Evolutionary conservation across 2,329 filamentous ascomycete species (phyloP).

Genomic region (Lecanosticta acicola): DNA sequence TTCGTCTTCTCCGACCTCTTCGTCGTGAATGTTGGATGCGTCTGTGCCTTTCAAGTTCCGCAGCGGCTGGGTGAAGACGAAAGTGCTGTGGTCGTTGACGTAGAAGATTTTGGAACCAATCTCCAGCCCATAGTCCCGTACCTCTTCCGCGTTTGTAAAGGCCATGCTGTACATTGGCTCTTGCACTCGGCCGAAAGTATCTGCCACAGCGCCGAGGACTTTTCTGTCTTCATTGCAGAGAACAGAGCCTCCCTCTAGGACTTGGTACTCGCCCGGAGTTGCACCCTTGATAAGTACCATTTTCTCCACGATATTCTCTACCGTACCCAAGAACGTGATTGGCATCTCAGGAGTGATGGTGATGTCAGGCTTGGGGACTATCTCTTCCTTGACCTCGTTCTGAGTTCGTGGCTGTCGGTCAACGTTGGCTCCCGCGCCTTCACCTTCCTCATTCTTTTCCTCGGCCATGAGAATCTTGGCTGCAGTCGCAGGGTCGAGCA

Average conservation of each 20-base stretch:
- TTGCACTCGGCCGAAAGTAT: slow-evolving; percentile 79
- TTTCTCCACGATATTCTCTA: slow-evolving; percentile 74
- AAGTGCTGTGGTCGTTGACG: slow-evolving; percentile 68
- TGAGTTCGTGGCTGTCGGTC: slow-evolving; percentile 61
- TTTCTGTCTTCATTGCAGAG: slow-evolving; percentile 71
- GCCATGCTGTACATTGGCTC: slow-evolving; percentile 80
- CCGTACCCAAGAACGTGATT: slow-evolving; percentile 66
- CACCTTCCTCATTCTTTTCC: slow-evolving; percentile 71
- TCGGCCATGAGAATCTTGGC: slow-evolving; percentile 79
- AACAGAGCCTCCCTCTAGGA: slow-evolving; percentile 77
- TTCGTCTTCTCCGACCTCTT: slow-evolving; percentile 80
- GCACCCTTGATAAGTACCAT: slow-evolving; percentile 73
- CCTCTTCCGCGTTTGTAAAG: slow-evolving; percentile 64
- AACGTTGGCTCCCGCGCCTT: slow-evolving; percentile 45
- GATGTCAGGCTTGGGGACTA: slow-evolving; percentile 63
- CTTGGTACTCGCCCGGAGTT: slow-evolving; percentile 73
- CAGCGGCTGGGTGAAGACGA: slow-evolving; percentile 79
- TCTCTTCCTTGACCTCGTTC: slow-evolving; percentile 62
- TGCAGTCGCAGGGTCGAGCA: slow-evolving; percentile 75
- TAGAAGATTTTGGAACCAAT: slow-evolving; percentile 72
- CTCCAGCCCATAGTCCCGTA: slow-evolving; percentile 61
- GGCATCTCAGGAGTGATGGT: slow-evolving; percentile 70
- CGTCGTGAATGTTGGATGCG: slow-evolving; percentile 90
- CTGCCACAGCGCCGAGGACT: slow-evolving; percentile 72
- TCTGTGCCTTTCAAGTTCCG: slow-evolving; percentile 80